phyloP scores from a whole-genome alignment of 1,139 yeast genomes.

The Scheffersomyces illinoinensis region DNA sequence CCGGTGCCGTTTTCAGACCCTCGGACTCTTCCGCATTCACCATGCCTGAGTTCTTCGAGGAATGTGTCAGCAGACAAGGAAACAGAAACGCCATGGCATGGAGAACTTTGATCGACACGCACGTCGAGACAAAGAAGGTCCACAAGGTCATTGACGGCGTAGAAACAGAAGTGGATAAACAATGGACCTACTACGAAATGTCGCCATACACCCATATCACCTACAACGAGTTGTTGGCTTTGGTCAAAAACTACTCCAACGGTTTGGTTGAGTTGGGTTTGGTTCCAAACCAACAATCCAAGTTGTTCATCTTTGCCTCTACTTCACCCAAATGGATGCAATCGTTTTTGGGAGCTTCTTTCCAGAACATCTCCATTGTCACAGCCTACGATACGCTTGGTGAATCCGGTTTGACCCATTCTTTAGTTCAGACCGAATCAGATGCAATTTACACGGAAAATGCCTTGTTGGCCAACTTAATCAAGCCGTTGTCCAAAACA shows the following conservation, averaged over 20 bases:
- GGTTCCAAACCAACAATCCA: constrained; percentile 58
- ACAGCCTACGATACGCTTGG: constrained; percentile 98
- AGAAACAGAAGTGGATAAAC: constrained; percentile 69
- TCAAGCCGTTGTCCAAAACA: constrained; percentile 72
- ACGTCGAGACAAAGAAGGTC: constrained; percentile 72
- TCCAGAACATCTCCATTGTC: constrained; percentile 82
- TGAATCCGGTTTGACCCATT: constrained; percentile 85
- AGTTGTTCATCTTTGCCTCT: constrained; percentile 80
- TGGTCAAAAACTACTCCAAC: constrained; percentile 61
- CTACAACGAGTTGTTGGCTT: constrained; percentile 55
- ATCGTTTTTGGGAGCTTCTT: constrained; percentile 72
- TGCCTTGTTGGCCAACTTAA: constrained; percentile 60
- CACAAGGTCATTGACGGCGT: constrained; percentile 80
- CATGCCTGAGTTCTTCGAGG: constrained; percentile 68
- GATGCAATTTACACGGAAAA: constrained; percentile 83
- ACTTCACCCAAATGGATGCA: constrained; percentile 92
- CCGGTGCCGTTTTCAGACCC: constrained; percentile 59
- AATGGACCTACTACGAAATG: constrained; percentile 84
- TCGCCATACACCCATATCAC: constrained; percentile 68
- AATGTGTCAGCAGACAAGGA: constrained; percentile 61
- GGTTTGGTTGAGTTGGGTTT: constrained; percentile 81
- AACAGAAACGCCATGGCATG: constrained; percentile 67
- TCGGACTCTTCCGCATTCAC: constrained; percentile 60
- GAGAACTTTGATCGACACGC: constrained; percentile 74
- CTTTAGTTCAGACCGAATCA: constrained; percentile 79